Percentiles rank a stretch among this genome's conserved stretches.
phyloP scores from a whole-genome alignment of 345 rosid species.

The Boechera retrofracta region DNA sequence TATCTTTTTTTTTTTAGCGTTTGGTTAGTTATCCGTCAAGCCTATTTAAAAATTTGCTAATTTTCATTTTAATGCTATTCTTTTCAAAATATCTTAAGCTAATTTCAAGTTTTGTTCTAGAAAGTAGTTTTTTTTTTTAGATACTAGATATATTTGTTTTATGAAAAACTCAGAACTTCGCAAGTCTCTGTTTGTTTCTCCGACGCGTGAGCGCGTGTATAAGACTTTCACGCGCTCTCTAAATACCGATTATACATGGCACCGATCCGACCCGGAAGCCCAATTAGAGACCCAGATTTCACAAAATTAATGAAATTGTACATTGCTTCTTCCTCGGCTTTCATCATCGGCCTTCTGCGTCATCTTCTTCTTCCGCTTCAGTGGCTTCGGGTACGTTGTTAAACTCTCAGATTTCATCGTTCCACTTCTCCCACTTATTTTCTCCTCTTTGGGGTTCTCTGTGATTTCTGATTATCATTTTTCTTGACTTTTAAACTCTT shows the following conservation, averaged over 20 bases:
- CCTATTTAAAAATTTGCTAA: not conserved
- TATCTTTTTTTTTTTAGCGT: not conserved
- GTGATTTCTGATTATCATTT: not conserved
- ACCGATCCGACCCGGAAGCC: constrained; percentile 29
- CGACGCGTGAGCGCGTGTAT: no score
- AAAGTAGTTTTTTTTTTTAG: no score
- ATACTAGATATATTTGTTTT: no score
- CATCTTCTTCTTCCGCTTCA: constrained; percentile 21
- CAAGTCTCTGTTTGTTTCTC: no score
- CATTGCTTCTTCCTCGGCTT: constrained; percentile 9
- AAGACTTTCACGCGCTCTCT: no score
- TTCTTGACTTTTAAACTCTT: not conserved
- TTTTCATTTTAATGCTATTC: not conserved
- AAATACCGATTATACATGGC: not conserved
- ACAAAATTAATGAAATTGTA: constrained; percentile 7
- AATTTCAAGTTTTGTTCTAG: no score
- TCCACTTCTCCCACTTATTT: not conserved
- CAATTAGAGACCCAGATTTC: constrained; percentile 31
- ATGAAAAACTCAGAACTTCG: no score
- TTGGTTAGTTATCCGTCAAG: not conserved
- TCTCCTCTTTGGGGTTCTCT: not conserved
- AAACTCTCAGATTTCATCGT: not conserved
- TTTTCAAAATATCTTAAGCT: no score
- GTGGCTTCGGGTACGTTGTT: constrained; percentile 38
- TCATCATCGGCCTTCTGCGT: not conserved